Conservation (phyloP, 768 basidiomycete genomes). For the Mycena belliarum region DNA sequence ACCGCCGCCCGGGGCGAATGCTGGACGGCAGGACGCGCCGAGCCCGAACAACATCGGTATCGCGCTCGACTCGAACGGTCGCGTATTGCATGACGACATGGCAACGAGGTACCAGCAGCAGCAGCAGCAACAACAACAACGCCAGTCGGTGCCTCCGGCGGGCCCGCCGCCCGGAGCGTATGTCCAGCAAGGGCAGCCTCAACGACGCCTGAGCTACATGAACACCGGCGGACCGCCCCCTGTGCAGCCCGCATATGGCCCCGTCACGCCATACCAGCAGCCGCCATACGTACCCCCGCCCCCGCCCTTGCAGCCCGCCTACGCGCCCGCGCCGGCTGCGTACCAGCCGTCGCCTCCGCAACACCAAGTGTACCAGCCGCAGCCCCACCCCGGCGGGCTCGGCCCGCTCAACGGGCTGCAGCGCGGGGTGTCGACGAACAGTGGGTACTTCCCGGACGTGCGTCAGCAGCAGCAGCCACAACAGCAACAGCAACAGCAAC, state of each 20-base stretch:
- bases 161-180: constrained; percentile 34
- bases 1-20: constrained; percentile 36
- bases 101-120: constrained; percentile 54
- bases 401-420: constrained; percentile 29
- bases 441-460: constrained; percentile 34
- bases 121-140: constrained; percentile 33
- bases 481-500: constrained; percentile 25
- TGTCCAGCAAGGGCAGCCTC: constrained; percentile 32
- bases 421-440: constrained; percentile 29
- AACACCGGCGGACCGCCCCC: constrained; percentile 32
- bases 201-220: constrained; percentile 39
- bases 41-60: constrained; percentile 85
- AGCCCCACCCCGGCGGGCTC: constrained; percentile 23
- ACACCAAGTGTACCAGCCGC: constrained; percentile 26
- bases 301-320: constrained; percentile 28
- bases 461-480: no score
- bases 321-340: constrained; percentile 10
- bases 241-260: constrained; percentile 36
- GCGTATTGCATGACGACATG: constrained; percentile 81
- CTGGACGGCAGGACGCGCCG: constrained; percentile 49
- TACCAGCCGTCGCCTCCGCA: constrained; percentile 16
- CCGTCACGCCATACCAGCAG: constrained; percentile 41
- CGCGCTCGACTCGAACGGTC: constrained; percentile 74
- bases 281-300: constrained; percentile 34
- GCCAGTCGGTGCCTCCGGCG: constrained; percentile 28